Evolutionary conservation across 225 moss, liverwort and hornwort genomes (phyloP).

Genomic region (Pseudisothecium myosuroides): DNA sequence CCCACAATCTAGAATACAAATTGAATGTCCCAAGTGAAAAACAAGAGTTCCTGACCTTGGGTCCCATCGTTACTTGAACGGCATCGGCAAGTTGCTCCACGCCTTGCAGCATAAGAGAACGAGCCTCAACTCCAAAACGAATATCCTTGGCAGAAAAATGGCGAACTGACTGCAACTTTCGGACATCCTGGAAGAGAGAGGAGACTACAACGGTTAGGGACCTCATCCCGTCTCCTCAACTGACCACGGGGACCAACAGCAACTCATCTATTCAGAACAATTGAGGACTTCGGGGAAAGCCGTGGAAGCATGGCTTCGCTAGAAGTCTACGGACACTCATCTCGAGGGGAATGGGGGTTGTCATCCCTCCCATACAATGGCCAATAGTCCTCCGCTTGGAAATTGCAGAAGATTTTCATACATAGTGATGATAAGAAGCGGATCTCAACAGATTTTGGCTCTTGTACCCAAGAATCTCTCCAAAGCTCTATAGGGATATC

Average conservation of each 20-base stretch:
- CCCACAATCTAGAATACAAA: neutral
- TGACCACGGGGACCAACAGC: too few relatives aligned
- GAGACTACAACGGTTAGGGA: neutral
- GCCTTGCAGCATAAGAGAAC: constrained; percentile 92
- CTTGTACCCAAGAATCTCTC: neutral
- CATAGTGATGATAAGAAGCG: too few relatives aligned
- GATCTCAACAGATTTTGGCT: neutral
- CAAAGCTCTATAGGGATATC: too few relatives aligned
- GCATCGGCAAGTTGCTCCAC: constrained; percentile 97
- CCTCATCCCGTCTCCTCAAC: too few relatives aligned
- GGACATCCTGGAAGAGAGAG: constrained; percentile 26
- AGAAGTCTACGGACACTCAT: neutral
- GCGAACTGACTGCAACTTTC: constrained; percentile 37
- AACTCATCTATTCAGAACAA: neutral
- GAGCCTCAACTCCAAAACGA: constrained; percentile 84
- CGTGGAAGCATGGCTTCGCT: too few relatives aligned
- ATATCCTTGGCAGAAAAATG: constrained; percentile 85
- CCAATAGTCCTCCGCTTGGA: neutral
- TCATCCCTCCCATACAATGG: too few relatives aligned
- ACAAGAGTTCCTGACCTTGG: constrained; percentile 34
- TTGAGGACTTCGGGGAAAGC: too few relatives aligned
- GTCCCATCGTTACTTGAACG: constrained; percentile 98
- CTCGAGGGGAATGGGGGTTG: neutral
- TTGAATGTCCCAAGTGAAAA: neutral
- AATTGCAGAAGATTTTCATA: neutral